Evolutionary conservation across 495 filamentous ascomycete genomes (phyloP).

Genomic region (Hyaloscypha bicolor): DNA sequence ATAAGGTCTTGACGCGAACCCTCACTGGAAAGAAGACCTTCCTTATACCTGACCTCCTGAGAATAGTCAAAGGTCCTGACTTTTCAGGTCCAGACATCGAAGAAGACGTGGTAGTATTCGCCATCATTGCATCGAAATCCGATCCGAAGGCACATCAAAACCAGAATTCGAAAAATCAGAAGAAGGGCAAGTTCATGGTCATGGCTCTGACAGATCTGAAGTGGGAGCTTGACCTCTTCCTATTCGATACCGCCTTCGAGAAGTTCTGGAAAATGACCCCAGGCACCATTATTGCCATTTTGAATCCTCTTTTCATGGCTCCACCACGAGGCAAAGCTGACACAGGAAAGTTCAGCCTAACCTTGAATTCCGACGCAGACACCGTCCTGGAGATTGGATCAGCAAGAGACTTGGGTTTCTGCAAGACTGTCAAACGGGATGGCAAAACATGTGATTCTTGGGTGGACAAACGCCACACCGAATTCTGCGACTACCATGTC

Average conservation of each 20-base stretch:
- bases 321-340: conserved; percentile 71
- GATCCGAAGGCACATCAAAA: conserved; percentile 63
- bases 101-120: conserved; percentile 84
- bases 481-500: conserved; percentile 92
- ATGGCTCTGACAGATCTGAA: conserved; percentile 84
- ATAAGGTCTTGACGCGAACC: conserved; percentile 73
- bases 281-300: conserved; percentile 85
- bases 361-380: conserved; percentile 80
- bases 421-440: conserved; percentile 81
- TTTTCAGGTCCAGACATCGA: conserved; percentile 85
- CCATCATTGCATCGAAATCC: conserved; percentile 84
- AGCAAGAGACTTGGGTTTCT: conserved; percentile 85
- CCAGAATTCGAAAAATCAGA: conserved; percentile 28
- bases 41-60: conserved; percentile 79
- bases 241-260: conserved; percentile 89
- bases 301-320: conserved; percentile 93
- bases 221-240: conserved; percentile 88
- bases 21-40: conserved; percentile 76
- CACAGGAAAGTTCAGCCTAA: conserved; percentile 80
- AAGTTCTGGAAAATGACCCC: conserved; percentile 87
- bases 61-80: conserved; percentile 77
- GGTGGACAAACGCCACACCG: conserved; percentile 85
- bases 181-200: conserved; percentile 82
- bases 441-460: conserved; percentile 78
- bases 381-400: conserved; percentile 87